phyloP scores from a whole-genome alignment of 352 stramenopile genomes.

The Globisporangium ultimum region DNA sequence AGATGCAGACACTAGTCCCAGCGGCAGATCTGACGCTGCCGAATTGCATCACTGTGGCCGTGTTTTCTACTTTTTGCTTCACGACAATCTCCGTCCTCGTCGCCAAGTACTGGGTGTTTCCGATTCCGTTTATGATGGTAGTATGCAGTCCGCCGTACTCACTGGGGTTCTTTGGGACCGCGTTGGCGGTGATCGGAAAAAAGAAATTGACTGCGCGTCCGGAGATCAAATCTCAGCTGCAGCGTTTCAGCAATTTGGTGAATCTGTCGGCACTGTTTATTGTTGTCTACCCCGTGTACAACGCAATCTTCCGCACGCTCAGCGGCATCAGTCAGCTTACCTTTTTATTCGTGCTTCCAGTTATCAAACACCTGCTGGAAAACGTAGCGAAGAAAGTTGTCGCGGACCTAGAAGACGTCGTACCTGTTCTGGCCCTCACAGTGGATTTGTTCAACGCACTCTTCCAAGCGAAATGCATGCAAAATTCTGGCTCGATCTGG shows the following conservation, averaged over 20 bases:
- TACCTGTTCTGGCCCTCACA: slow-evolving; percentile 1
- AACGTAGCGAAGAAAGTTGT: slow-evolving; percentile 24
- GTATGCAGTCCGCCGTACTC: slow-evolving; percentile 16
- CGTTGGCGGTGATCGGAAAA: slow-evolving; percentile 13
- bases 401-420: slow-evolving; percentile 8
- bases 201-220: slow-evolving; percentile 7
- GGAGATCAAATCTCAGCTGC: slow-evolving; percentile 15
- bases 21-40: background rate
- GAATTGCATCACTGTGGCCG: background rate
- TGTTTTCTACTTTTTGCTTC: background rate
- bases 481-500: slow-evolving; percentile 12
- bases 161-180: slow-evolving; percentile 10
- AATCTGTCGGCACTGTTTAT: slow-evolving; percentile 18
- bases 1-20: background rate
- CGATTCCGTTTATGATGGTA: slow-evolving; percentile 29
- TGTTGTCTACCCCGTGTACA: slow-evolving; percentile 25
- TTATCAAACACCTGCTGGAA: slow-evolving; percentile 23
- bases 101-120: slow-evolving; percentile 30
- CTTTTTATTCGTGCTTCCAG: slow-evolving; percentile 27
- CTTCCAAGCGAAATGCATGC: slow-evolving; percentile 16
- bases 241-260: slow-evolving; percentile 12
- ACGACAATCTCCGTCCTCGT: slow-evolving; percentile 13
- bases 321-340: slow-evolving; percentile 10
- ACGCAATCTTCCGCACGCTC: slow-evolving; percentile 23
- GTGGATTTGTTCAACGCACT: slow-evolving; percentile 11